phyloP scores from a whole-genome alignment of 306 rosid species.

The Fragaria ananassa region DNA sequence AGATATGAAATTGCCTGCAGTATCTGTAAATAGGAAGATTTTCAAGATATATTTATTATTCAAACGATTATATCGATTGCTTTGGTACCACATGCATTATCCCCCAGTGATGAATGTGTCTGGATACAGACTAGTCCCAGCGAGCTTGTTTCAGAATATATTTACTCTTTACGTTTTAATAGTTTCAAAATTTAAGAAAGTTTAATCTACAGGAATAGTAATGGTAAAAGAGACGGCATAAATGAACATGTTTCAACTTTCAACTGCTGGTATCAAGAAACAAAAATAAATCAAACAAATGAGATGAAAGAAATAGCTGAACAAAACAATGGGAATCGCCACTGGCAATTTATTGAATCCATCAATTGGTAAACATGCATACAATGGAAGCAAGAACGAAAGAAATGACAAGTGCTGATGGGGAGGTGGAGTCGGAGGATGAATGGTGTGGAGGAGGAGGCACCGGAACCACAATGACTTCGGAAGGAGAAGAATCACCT shows the following conservation, averaged over 20 bases:
- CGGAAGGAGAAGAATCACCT: background rate
- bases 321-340: background rate
- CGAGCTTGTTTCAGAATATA: background rate
- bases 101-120: background rate
- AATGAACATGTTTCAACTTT: background rate
- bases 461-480: background rate
- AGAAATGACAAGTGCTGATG: background rate
- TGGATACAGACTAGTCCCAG: background rate
- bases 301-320: background rate
- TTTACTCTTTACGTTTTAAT: background rate
- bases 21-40: background rate
- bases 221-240: background rate
- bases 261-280: background rate
- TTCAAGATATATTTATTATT: background rate
- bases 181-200: background rate
- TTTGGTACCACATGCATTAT: background rate
- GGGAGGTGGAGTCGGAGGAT: background rate
- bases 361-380: background rate
- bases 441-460: conserved; percentile 12
- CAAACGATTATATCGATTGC: background rate
- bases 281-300: background rate
- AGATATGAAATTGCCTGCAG: background rate
- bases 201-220: background rate
- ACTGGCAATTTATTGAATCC: background rate
- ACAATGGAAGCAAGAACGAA: background rate